Evolutionary conservation across 768 basidiomycete genomes (phyloP).

Genomic region (Phlebiopsis flavidoalba): DNA sequence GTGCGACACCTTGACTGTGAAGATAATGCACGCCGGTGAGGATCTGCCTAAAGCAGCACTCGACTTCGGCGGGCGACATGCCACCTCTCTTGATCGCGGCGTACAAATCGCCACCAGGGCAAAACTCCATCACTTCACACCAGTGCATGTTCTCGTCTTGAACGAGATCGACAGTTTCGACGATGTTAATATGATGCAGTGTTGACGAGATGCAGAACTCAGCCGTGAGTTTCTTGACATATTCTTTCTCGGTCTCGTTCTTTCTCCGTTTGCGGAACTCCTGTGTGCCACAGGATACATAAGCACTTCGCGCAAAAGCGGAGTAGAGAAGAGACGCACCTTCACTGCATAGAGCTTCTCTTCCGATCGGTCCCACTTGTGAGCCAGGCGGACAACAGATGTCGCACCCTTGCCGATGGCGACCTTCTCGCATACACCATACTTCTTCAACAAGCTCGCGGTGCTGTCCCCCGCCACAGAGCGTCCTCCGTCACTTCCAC

Average conservation of each 20-base stretch:
- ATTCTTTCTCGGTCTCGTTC: slow-evolving; percentile 98
- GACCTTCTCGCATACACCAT: slow-evolving; percentile 93
- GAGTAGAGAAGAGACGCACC: slow-evolving; percentile 43
- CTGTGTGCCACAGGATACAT: slow-evolving; percentile 33
- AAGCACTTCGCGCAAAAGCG: neutral
- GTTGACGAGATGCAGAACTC: slow-evolving; percentile 99
- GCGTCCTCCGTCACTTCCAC: slow-evolving; percentile 48
- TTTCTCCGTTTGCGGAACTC: slow-evolving; percentile 98
- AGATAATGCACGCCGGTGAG: slow-evolving; percentile 84
- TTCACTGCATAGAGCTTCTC: slow-evolving; percentile 99
- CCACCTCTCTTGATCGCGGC: slow-evolving; percentile 97
- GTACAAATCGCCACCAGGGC: slow-evolving; percentile 96
- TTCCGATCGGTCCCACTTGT: slow-evolving; percentile 97
- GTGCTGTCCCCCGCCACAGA: slow-evolving; percentile 44
- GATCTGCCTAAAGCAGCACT: slow-evolving; percentile 98
- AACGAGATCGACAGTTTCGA: slow-evolving; percentile 98
- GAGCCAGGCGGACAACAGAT: slow-evolving; percentile 90
- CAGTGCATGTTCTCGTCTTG: slow-evolving; percentile 95
- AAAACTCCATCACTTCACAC: slow-evolving; percentile 99
- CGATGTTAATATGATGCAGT: slow-evolving; percentile 88
- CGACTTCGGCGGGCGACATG: slow-evolving; percentile 89
- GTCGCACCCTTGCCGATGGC: slow-evolving; percentile 99
- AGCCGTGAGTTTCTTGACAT: slow-evolving; percentile 98
- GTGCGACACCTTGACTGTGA: slow-evolving; percentile 95
- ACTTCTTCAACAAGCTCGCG: slow-evolving; percentile 74